Conservation (phyloP, 1,284 basidiomycete species). For the Fomitiporia mediterranea region DNA sequence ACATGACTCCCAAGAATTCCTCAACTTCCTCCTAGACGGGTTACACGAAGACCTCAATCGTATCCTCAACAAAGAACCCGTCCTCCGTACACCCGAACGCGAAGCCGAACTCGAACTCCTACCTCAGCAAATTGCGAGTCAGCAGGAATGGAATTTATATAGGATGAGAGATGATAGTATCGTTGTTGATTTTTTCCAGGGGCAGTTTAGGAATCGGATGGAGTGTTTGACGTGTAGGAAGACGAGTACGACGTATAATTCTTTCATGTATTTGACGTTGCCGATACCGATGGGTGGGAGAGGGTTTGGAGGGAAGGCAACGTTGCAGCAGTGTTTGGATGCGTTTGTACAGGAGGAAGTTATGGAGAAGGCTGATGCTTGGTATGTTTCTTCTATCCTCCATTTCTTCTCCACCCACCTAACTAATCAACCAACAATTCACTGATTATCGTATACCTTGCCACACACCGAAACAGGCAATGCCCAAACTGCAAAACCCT, state of each 20-base stretch:
- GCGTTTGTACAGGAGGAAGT: conserved; percentile 89
- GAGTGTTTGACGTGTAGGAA: conserved; percentile 89
- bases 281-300: conserved; percentile 75
- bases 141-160: conserved; percentile 92
- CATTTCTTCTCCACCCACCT: conserved; percentile 16
- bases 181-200: conserved; percentile 97
- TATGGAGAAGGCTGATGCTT: conserved; percentile 91
- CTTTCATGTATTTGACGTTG: conserved; percentile 93
- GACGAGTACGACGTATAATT: conserved; percentile 97
- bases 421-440: not conserved
- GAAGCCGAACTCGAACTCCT: conserved; percentile 86
- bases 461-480: conserved; percentile 68
- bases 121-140: conserved; percentile 86
- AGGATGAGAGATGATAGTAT: conserved; percentile 88
- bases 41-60: conserved; percentile 97
- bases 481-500: conserved; percentile 90
- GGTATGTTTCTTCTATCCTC: conserved; percentile 48
- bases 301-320: conserved; percentile 65
- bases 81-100: conserved; percentile 73
- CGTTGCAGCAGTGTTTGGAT: conserved; percentile 81
- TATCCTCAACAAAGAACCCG: conserved; percentile 71
- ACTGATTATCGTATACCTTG: not conserved
- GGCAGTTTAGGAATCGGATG: conserved; percentile 90
- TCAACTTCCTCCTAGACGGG: conserved; percentile 81
- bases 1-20: conserved; percentile 82